Evolutionary conservation across 1,139 yeast genomes (phyloP), one percentile per base, ranked within the genome.

Genomic region (Pichia sp.): DNA sequence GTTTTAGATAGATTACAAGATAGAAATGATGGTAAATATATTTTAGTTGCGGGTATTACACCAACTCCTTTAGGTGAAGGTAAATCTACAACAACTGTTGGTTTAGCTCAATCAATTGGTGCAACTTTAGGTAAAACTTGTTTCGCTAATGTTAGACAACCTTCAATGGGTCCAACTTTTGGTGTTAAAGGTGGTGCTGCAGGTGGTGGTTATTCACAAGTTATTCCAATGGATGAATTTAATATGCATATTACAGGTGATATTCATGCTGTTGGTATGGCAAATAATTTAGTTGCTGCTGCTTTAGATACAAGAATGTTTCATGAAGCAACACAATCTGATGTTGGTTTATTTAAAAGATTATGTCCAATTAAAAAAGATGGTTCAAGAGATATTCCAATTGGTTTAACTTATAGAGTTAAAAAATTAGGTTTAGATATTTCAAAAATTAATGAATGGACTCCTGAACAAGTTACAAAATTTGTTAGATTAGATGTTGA

Each of bases 111-210:
- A 67, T 96, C 97, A 16, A 71, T 91, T 49, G 95, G 96, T 52
- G 96, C 96, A 33, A 95, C 87, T 57, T 72, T 89, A 57, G 77
- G 83, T 50, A 83, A 85, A 64, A 78, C 82, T 47, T 89, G 89
- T 18, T 82, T 91, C 61, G 98, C 98, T 49, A 89, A 87, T 61
- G 96, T 91, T 45, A 83, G 98, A 68, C 98, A 91, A 65, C 98
- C 98, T 33, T 84, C 95, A 15, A 89, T 91, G 96, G 98, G 98
- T 40, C 98, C 98, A 47, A 91, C 98, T 18, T 91, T 91, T 59
- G 98, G 98, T 66, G 88, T 91, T 61, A 91, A 89, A 68, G 97
- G 97, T 63, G 98, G 98, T 66, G 98, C 98, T 50, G 97, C 98
- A 16, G 98, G 98, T 61, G 98, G 98, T 62, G 98, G 98, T 47